A percentile compares a stretch with the other conserved stretches of the same genome.
These are phyloP conservation scores for Carex kokanica DNA, from an alignment of 176 grass and related monocot species.

Conservation along the genomic window DNA sequence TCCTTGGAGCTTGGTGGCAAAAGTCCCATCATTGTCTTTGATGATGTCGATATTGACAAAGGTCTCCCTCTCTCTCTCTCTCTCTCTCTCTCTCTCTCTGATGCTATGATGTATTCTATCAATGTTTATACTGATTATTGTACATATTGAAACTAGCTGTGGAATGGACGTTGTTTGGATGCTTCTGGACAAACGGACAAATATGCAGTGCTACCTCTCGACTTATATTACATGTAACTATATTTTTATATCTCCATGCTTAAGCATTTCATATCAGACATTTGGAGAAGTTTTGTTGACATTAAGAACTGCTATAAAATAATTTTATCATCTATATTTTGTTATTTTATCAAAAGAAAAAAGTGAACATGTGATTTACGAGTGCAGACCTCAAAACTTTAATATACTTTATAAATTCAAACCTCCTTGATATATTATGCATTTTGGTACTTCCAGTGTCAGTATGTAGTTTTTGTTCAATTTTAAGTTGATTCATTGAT, in stretches of 20 bases:
- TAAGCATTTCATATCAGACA: neutral
- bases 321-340: neutral
- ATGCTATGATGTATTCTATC: neutral
- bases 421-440: neutral
- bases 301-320: neutral
- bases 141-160: slow-evolving; percentile 65
- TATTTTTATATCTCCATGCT: slow-evolving; percentile 5
- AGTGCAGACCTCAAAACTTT: neutral
- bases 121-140: slow-evolving; percentile 17
- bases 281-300: neutral
- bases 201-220: slow-evolving; percentile 99
- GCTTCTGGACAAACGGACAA: slow-evolving; percentile 99
- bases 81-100: slow-evolving; percentile 35
- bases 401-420: neutral
- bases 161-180: slow-evolving; percentile 96
- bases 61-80: slow-evolving; percentile 40
- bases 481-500: slow-evolving; percentile 1
- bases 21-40: slow-evolving; percentile 97
- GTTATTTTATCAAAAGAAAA: neutral
- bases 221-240: slow-evolving; percentile 82
- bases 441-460: neutral
- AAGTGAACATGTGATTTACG: neutral
- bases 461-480: neutral
- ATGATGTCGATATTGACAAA: slow-evolving; percentile 97
- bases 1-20: slow-evolving; percentile 97